A percentile compares a stretch with the other conserved stretches of the same genome.
Evolutionary conservation across 495 filamentous ascomycete species (phyloP).

Genomic region (Aspergillus leporis): DNA sequence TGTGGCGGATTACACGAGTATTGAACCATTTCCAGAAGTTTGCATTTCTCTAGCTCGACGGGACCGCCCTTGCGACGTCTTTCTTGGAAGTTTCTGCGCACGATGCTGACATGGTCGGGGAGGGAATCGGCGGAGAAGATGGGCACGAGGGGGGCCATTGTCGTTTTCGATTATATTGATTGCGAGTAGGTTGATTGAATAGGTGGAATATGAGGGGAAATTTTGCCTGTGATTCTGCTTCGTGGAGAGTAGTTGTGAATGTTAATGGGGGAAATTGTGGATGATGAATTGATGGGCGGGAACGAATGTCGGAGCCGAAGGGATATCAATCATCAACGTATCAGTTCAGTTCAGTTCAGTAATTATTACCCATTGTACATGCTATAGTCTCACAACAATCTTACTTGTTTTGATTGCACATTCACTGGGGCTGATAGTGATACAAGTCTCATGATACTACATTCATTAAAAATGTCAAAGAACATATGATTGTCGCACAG

Average conservation of each 20-base stretch:
- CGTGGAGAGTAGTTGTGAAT: not conserved
- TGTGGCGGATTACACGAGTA: conserved; percentile 71
- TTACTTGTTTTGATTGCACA: not conserved
- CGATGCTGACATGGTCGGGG: conserved; percentile 42
- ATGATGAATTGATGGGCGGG: not conserved
- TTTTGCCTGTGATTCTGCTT: not conserved
- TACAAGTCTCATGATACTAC: not conserved
- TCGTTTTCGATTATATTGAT: not conserved
- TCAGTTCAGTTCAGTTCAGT: too few species aligned
- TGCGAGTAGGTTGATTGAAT: not conserved
- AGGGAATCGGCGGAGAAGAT: conserved; percentile 41
- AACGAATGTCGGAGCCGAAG: not conserved
- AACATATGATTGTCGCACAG: conserved; percentile 10
- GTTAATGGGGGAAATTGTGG: not conserved
- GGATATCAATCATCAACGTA: conserved; percentile 3
- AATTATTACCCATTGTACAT: too few species aligned
- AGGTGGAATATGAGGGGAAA: not conserved
- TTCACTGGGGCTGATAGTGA: not conserved
- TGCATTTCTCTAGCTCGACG: conserved; percentile 66
- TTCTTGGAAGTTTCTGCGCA: conserved; percentile 42
- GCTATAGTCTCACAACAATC: not conserved
- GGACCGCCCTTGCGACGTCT: conserved; percentile 44
- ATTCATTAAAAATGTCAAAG: not conserved
- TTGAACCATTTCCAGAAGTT: conserved; percentile 76
- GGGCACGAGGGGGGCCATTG: conserved; percentile 47